Percentiles rank a stretch among this genome's conserved stretches.
Conservation (phyloP, 257 asterid genomes). For the Solanum dulcamara region DNA sequence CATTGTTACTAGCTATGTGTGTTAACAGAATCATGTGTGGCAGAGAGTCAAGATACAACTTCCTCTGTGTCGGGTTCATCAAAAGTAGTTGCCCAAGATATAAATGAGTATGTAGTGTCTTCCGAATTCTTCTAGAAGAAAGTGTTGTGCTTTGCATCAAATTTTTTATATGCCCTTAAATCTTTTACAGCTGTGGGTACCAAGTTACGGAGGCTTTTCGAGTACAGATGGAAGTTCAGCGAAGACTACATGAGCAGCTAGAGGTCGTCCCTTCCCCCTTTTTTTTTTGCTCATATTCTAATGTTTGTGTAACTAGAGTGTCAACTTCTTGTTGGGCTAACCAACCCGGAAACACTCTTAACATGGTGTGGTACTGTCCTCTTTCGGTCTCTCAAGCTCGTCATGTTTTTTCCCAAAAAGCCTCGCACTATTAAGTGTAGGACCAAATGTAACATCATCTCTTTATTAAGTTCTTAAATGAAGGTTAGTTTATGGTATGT, state of each 20-base stretch:
- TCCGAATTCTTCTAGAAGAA: background rate
- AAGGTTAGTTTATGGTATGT: background rate
- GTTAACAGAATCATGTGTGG: constrained; percentile 55
- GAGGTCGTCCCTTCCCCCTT: constrained; percentile 40
- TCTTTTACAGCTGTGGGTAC: constrained; percentile 44
- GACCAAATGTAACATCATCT: background rate
- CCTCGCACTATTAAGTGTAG: background rate
- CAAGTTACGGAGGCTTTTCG: constrained; percentile 92
- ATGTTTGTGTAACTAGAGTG: background rate
- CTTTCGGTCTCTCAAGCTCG: background rate
- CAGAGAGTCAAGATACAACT: constrained; percentile 75
- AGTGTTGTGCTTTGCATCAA: background rate
- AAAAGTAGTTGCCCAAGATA: constrained; percentile 50
- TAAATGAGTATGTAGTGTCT: constrained; percentile 42
- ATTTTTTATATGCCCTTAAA: background rate
- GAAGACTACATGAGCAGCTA: constrained; percentile 71
- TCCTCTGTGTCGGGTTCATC: constrained; percentile 66
- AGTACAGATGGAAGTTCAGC: constrained; percentile 85
- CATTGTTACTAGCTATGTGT: background rate
- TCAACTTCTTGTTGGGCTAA: background rate
- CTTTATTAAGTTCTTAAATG: background rate
- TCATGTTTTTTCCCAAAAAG: background rate
- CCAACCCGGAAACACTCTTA: background rate
- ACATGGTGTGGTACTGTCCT: background rate
- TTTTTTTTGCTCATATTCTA: background rate